phyloP scores from a whole-genome alignment of 1,284 basidiomycete species.

The Mycosarcoma maydis region DNA sequence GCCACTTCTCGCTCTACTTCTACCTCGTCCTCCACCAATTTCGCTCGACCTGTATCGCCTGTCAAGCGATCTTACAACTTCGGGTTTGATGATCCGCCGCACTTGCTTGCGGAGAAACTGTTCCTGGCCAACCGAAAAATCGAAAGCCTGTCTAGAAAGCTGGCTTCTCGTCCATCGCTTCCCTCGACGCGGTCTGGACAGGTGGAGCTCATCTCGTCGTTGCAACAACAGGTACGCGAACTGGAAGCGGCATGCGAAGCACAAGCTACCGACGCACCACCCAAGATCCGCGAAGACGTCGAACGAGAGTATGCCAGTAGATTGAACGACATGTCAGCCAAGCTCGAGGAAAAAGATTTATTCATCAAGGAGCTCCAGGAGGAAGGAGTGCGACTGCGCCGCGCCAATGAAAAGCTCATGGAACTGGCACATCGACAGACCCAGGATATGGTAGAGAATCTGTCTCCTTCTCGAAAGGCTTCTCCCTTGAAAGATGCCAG shows the following conservation, averaged over 20 bases:
- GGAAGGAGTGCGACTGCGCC: conserved; percentile 40
- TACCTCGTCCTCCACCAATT: conserved; percentile 10
- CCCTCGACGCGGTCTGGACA: conserved; percentile 29
- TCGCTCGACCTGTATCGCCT: conserved; percentile 51
- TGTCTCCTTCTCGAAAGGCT: conserved; percentile 3
- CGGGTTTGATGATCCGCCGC: conserved; percentile 50
- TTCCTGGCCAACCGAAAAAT: conserved; percentile 52
- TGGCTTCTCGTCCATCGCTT: conserved; percentile 45
- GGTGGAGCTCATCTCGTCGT: conserved; percentile 31
- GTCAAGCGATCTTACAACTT: conserved; percentile 36
- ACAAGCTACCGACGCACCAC: conserved; percentile 51
- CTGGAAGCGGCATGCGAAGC: conserved; percentile 61
- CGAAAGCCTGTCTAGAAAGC: conserved; percentile 30
- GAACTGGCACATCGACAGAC: conserved; percentile 53
- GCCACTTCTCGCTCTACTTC: conserved; percentile 17
- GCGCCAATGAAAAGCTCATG: conserved; percentile 45
- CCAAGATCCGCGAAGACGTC: conserved; percentile 60
- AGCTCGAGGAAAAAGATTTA: conserved; percentile 41
- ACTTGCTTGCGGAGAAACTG: conserved; percentile 58
- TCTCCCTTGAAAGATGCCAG: background rate
- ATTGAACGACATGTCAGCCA: conserved; percentile 20
- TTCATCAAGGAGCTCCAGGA: conserved; percentile 46
- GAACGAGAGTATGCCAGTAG: conserved; percentile 40
- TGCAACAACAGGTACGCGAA: conserved; percentile 52
- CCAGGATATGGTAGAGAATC: conserved; percentile 41